Percentiles rank a stretch among this genome's conserved stretches.
Conservation (phyloP, 1,284 basidiomycete species). For the Malassezia equina region DNA sequence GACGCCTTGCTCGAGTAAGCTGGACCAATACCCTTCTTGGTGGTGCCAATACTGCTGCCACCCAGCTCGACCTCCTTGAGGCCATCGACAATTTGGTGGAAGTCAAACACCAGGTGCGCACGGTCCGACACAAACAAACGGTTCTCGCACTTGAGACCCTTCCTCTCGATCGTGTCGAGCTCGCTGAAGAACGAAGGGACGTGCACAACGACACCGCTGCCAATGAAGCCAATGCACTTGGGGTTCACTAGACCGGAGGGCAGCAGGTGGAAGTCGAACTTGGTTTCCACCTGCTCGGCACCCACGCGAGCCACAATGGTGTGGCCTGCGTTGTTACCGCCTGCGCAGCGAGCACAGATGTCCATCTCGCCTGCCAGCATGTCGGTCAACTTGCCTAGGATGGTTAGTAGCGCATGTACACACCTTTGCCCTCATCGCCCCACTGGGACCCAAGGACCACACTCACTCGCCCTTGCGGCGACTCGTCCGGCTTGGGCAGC, state of each 20-base stretch:
- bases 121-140: slow-evolving; percentile 89
- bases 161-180: slow-evolving; percentile 71
- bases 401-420: not conserved
- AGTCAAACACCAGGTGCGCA: slow-evolving; percentile 93
- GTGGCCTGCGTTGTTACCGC: slow-evolving; percentile 97
- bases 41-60: slow-evolving; percentile 82
- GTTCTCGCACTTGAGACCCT: slow-evolving; percentile 72
- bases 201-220: slow-evolving; percentile 87
- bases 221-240: slow-evolving; percentile 74
- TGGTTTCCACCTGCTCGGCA: slow-evolving; percentile 63
- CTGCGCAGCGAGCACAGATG: slow-evolving; percentile 88
- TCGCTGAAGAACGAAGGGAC: slow-evolving; percentile 90
- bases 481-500: slow-evolving; percentile 41
- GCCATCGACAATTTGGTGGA: slow-evolving; percentile 98
- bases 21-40: slow-evolving; percentile 94
- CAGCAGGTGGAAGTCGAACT: slow-evolving; percentile 88
- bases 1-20: slow-evolving; percentile 96
- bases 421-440: slow-evolving; percentile 47
- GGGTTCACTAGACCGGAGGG: slow-evolving; percentile 93
- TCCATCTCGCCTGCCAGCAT: slow-evolving; percentile 61
- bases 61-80: slow-evolving; percentile 96
- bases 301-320: slow-evolving; percentile 79
- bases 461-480: slow-evolving; percentile 36
- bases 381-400: slow-evolving; percentile 43
- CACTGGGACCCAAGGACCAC: slow-evolving; percentile 46